Base-by-base conservation (phyloP, 2,329 filamentous ascomycete species). In the Fusarium musae region DNA sequence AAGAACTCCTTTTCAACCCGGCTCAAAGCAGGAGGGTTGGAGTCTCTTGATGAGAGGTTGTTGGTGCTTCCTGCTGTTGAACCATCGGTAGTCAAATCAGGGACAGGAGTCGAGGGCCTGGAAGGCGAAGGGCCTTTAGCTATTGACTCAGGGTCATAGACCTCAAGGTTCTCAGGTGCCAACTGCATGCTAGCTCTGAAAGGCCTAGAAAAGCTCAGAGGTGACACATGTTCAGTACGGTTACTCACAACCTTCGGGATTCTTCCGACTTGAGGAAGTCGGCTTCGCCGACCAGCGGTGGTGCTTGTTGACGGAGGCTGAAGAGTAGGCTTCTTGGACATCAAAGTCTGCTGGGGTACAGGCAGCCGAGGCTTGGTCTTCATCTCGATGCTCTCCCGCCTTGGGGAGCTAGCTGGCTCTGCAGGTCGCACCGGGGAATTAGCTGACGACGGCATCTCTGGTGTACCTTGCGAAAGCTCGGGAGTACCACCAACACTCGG, bases 151-250 rank as follows among this genome's bases (percentile, higher is more conserved):
- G 71, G 58, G 23, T 81, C 78, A 26, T 70, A 66, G 12, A 77
- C 61, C 4, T 59, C 80, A 63, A 70, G 83, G 79, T 16, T 82
- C 56, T 58, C 78, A 49, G 50, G 77, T 61, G 59, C 78, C 60
- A 65, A 72, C 64, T 87, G 84, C 47, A 86, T 70, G 73, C 88
- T 90, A 17, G 86, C 80, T 54, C 87, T 82, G 79, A 97, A 97
- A 0, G 95, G 94, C 13, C 94, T 87, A 6, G 95, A 97, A 80
- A 97, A 97, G 37, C 94, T 97, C 79, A 91, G 92, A 3, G 93
- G 89, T 2, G 93, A 92, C 3, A 90, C 89, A 53, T 89, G 89
- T 70, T 92, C 89, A 40, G 90, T 85, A 59, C 91, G 88, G 52
- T 88, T 90, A 50, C 90, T 93, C 36, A 96, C 86, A 8, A 97